phyloP scores from a whole-genome alignment of 2,329 filamentous ascomycete genomes.

The Leptodontidium sp. region DNA sequence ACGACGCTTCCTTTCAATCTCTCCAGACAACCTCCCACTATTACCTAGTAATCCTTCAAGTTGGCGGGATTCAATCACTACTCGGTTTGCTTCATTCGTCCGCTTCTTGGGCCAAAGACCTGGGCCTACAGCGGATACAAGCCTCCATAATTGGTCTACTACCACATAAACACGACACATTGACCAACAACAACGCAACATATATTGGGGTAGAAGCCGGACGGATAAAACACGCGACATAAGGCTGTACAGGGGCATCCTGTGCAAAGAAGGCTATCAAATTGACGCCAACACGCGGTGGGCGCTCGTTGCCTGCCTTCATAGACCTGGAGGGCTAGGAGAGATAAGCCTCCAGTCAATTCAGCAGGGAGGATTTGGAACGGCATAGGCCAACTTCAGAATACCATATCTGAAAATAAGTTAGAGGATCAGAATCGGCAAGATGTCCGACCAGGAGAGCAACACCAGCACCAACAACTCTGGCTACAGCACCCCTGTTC shows the following conservation, averaged over 20 bases:
- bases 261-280: constrained; percentile 53
- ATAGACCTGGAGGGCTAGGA: constrained; percentile 29
- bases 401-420: not conserved
- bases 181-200: constrained; percentile 23
- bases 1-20: not conserved
- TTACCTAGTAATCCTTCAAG: constrained; percentile 69
- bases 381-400: not conserved
- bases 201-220: constrained; percentile 33
- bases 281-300: constrained; percentile 59
- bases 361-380: constrained; percentile 17
- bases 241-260: constrained; percentile 47
- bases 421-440: constrained; percentile 49
- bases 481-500: constrained; percentile 77
- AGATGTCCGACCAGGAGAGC: constrained; percentile 75
- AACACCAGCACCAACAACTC: constrained; percentile 57
- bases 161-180: constrained; percentile 23
- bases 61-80: constrained; percentile 85
- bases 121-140: constrained; percentile 98
- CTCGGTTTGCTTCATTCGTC: constrained; percentile 79
- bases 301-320: constrained; percentile 61
- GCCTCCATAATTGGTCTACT: constrained; percentile 84
- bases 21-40: not conserved
- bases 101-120: constrained; percentile 89
- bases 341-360: constrained; percentile 24
- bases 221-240: constrained; percentile 29